Base-by-base conservation (phyloP, 2,329 filamentous ascomycete species). In the Botryotinia globosa region DNA sequence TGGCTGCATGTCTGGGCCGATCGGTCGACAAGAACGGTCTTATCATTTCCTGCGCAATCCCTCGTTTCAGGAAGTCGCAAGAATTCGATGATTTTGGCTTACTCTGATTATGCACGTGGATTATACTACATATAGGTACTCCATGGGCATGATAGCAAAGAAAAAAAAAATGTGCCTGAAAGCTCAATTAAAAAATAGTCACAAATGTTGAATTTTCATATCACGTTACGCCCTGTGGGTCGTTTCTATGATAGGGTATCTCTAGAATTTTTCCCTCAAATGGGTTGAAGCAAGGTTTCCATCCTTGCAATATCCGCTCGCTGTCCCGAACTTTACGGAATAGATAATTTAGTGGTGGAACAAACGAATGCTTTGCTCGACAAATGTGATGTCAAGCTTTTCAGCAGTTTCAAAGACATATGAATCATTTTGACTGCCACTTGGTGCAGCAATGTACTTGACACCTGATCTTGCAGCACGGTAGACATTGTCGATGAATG, bases 401-500 rank as follows among this genome's bases (percentile, higher is more conserved):
- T 97, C 94, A 8, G 94, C 94, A 18, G 94, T 97, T 81, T 94
- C 91, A 78, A 97, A 93, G 63, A 96, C 93, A 67, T 90, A 88
- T 73, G 86, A 83, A 81, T 96, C 93, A 81, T 96, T 96, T 83
- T 96, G 93, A 83, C 92, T 97, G 73, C 96, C 96, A 68, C 89
- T 92, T 16, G 96, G 96, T 56, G 95, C 95, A 71, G 96, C 95
- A 80, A 98, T 93, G 85, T 97, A 99, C 86, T 97, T 98, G 81
- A 90, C 94, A 67, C 96, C 96, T 34, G 94, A 97, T 79, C 94
- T 89, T 75, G 89, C 90, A 69, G 94, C 93, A 77, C 96, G 90
- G 89, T 97, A 98, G 77, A 99, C 92, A 80, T 99, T 99, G 86
- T 99, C 96, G 80, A 94, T 93, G 85, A 99, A 99, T 77, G 96